Evolutionary conservation across 345 rosid species (phyloP).

Genomic region (Linum tenue): DNA sequence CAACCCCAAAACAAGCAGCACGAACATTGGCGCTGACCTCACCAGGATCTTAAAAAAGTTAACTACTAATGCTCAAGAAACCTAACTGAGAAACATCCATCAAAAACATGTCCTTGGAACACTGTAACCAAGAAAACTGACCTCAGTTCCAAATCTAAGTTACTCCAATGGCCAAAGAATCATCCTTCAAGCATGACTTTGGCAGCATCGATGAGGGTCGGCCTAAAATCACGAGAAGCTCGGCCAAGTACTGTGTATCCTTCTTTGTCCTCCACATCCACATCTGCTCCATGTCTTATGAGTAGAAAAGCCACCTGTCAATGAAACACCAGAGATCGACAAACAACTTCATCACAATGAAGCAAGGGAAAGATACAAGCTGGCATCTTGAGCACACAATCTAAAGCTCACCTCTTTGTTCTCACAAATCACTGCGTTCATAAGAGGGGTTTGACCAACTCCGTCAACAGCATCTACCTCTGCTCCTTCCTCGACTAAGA

Average conservation of each 20-base stretch:
- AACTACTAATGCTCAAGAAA: too few species aligned
- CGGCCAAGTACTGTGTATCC: conserved; percentile 93
- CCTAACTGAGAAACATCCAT: neutral
- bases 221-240: conserved; percentile 55
- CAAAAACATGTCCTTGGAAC: neutral
- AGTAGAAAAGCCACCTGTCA: conserved; percentile 68
- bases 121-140: neutral
- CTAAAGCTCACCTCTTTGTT: conserved; percentile 47
- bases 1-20: too few species aligned
- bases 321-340: conserved; percentile 3
- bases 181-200: conserved; percentile 72
- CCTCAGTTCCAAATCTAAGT: neutral
- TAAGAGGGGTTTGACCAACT: conserved; percentile 87
- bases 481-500: conserved; percentile 85
- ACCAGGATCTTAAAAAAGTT: too few species aligned
- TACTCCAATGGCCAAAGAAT: neutral
- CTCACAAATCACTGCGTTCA: conserved; percentile 62
- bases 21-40: too few species aligned
- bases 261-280: conserved; percentile 83
- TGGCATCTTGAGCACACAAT: neutral
- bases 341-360: neutral
- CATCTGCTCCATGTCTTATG: conserved; percentile 84
- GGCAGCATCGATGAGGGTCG: conserved; percentile 59
- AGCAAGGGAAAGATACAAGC: neutral
- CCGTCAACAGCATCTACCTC: conserved; percentile 66